phyloP scores from a whole-genome alignment of 306 rosid species.

The Cucurbita moschata region DNA sequence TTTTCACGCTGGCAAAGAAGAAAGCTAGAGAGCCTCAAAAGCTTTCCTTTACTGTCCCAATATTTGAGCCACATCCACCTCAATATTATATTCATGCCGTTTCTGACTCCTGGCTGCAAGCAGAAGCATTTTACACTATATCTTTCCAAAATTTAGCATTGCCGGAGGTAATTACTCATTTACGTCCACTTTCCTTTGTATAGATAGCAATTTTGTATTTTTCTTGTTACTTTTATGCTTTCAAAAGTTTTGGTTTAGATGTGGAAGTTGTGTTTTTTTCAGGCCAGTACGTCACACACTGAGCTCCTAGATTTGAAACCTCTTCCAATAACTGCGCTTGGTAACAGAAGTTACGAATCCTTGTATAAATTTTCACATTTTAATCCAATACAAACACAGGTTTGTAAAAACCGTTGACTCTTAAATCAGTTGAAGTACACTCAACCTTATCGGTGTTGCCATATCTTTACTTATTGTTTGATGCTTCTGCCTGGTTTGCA shows the following conservation, averaged over 20 bases:
- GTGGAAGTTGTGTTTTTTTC: slow-evolving; percentile 14
- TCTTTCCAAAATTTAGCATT: slow-evolving; percentile 73
- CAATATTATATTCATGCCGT: slow-evolving; percentile 85
- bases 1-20: slow-evolving; percentile 66
- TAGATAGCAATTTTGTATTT: neutral
- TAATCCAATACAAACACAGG: slow-evolving; percentile 98
- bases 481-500: slow-evolving; percentile 17
- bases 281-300: slow-evolving; percentile 76
- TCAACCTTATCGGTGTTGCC: neutral
- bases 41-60: slow-evolving; percentile 91
- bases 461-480: slow-evolving; percentile 8
- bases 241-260: slow-evolving; percentile 17
- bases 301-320: slow-evolving; percentile 92
- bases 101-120: slow-evolving; percentile 91
- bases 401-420: slow-evolving; percentile 19
- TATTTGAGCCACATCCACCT: slow-evolving; percentile 98
- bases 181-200: neutral
- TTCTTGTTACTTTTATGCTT: slow-evolving; percentile 6
- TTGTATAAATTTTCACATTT: slow-evolving; percentile 81
- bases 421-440: neutral
- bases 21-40: slow-evolving; percentile 81
- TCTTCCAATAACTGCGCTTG: slow-evolving; percentile 77
- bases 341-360: slow-evolving; percentile 54
- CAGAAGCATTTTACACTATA: slow-evolving; percentile 84
- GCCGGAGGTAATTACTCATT: slow-evolving; percentile 53